Evolutionary conservation across 2,329 filamentous ascomycete species (phyloP).

Genomic region (Biscogniauxia marginata): DNA sequence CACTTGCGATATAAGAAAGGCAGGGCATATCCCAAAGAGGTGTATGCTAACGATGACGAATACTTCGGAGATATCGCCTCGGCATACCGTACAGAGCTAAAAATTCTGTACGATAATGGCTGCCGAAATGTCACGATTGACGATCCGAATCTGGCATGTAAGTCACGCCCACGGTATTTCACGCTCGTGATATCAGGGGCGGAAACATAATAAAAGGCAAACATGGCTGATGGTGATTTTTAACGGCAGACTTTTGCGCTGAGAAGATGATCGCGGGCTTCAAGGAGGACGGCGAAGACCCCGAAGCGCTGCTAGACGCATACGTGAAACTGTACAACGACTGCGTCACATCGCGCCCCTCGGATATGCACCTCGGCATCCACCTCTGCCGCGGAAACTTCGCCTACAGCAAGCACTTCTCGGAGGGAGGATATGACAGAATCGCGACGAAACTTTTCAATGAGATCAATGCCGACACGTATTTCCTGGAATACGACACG

Average conservation of each 20-base stretch:
- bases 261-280: constrained; percentile 72
- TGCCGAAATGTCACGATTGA: constrained; percentile 66
- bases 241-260: constrained; percentile 64
- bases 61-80: constrained; percentile 65
- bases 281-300: constrained; percentile 66
- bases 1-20: constrained; percentile 58
- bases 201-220: neutral
- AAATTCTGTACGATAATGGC: constrained; percentile 60
- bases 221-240: neutral
- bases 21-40: constrained; percentile 55
- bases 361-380: constrained; percentile 73
- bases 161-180: constrained; percentile 29
- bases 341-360: constrained; percentile 60
- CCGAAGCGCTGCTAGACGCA: constrained; percentile 66
- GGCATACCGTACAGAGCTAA: constrained; percentile 57
- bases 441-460: constrained; percentile 66
- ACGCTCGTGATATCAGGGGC: too few relatives aligned
- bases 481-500: constrained; percentile 70
- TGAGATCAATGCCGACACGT: constrained; percentile 62
- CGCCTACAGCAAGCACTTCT: constrained; percentile 64
- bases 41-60: constrained; percentile 57
- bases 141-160: constrained; percentile 66
- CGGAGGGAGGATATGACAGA: constrained; percentile 65
- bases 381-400: constrained; percentile 73
- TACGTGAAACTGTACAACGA: constrained; percentile 80